Evolutionary conservation across 73 alveolate species (phyloP).

Genomic region (Breviolum minutum): DNA sequence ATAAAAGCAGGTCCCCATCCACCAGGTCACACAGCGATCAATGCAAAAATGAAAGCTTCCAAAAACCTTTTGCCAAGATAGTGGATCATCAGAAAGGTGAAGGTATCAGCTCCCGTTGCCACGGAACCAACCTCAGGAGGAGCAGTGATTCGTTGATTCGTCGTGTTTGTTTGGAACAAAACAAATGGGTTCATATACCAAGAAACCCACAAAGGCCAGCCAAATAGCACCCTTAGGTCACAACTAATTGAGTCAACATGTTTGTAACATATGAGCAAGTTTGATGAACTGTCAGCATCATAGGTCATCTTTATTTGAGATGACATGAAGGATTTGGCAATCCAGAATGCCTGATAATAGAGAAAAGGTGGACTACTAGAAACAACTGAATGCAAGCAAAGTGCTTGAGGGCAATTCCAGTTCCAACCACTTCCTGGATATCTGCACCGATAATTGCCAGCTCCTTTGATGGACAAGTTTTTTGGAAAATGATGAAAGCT

Average conservation of each 20-base stretch:
- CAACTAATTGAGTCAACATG: not conserved
- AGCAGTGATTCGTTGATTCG: not conserved
- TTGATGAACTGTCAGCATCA: too few species aligned
- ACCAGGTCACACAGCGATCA: not conserved
- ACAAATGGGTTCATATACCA: not conserved
- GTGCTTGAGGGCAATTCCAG: constrained; percentile 96
- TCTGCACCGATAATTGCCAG: constrained; percentile 97
- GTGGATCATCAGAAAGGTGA: constrained; percentile 96
- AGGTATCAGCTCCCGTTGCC: constrained; percentile 96
- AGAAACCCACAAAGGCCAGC: constrained; percentile 40
- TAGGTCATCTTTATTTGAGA: too few species aligned
- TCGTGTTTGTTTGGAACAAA: not conserved
- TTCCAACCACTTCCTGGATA: constrained; percentile 97
- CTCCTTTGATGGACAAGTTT: constrained; percentile 79
- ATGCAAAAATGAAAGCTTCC: constrained; percentile 18
- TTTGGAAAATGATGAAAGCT: too few species aligned
- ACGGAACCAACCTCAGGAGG: constrained; percentile 58
- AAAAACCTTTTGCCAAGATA: constrained; percentile 96
- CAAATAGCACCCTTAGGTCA: constrained; percentile 95
- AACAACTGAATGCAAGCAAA: constrained; percentile 47
- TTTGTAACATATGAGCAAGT: not conserved
- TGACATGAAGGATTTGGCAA: too few species aligned
- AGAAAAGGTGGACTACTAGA: too few species aligned
- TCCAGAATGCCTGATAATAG: too few species aligned
- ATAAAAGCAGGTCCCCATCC: not conserved